Percentiles rank a stretch among this genome's conserved stretches.
phyloP scores from a whole-genome alignment of 176 grass and related monocot species.

The Carex myosuroides region DNA sequence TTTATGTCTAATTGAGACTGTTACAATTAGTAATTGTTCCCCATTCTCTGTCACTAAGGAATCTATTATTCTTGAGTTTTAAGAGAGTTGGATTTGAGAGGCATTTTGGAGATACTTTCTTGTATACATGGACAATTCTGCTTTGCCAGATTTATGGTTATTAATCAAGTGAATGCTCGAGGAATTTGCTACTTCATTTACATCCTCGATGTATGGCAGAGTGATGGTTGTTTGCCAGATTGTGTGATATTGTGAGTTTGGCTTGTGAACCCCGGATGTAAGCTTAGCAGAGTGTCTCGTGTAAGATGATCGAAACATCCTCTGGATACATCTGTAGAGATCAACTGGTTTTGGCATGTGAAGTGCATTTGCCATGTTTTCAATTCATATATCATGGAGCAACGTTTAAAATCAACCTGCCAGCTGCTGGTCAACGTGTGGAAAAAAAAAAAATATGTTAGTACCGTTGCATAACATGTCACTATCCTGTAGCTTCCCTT shows the following conservation, averaged over 20 bases:
- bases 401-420: neutral
- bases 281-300: neutral
- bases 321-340: neutral
- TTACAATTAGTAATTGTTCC: neutral
- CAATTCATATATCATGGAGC: neutral
- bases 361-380: neutral
- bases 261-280: neutral
- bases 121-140: slow-evolving; percentile 10
- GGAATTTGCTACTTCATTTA: neutral
- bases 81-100: neutral
- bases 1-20: neutral
- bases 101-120: slow-evolving; percentile 9
- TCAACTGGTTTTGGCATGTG: neutral
- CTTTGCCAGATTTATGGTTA: neutral
- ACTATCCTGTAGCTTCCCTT: too few species aligned
- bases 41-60: neutral
- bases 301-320: neutral
- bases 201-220: neutral
- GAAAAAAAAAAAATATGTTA: neutral
- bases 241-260: neutral
- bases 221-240: neutral
- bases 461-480: too few species aligned
- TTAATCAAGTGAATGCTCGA: neutral
- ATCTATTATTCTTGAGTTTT: neutral
- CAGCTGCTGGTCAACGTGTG: neutral